phyloP scores from a whole-genome alignment of 345 rosid genomes.

The Combretum micranthum region DNA sequence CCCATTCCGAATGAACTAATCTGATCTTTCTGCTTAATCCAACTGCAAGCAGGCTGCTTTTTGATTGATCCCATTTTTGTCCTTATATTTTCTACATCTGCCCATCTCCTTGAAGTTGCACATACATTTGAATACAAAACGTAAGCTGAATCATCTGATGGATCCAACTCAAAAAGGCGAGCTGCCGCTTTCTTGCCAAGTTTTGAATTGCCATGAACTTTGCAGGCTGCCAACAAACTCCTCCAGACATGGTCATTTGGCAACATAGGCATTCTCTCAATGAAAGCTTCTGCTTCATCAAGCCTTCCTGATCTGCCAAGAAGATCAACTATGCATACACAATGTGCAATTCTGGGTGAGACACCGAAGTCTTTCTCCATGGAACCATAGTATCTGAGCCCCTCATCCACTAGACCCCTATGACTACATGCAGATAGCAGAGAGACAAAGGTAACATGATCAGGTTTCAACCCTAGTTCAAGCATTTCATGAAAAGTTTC shows the following conservation, averaged over 20 bases:
- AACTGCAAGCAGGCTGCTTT: conserved; percentile 89
- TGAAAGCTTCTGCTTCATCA: conserved; percentile 56
- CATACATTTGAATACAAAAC: conserved; percentile 77
- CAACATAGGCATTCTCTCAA: conserved; percentile 59
- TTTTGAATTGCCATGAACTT: conserved; percentile 63
- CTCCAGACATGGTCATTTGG: conserved; percentile 75
- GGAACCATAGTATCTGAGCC: conserved; percentile 53
- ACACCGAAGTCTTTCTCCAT: conserved; percentile 56
- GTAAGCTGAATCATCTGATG: conserved; percentile 76
- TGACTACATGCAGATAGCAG: conserved; percentile 91
- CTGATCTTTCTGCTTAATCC: conserved; percentile 72
- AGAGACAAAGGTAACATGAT: conserved; percentile 82
- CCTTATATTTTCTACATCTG: conserved; percentile 57
- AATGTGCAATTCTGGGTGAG: conserved; percentile 53
- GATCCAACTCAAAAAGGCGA: conserved; percentile 48
- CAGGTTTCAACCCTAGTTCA: conserved; percentile 51
- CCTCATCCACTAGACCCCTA: conserved; percentile 76
- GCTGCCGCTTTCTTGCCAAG: conserved; percentile 71
- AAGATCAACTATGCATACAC: conserved; percentile 83
- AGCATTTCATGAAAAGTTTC: conserved; percentile 77
- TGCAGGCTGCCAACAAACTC: conserved; percentile 72
- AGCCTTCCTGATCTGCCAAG: conserved; percentile 85
- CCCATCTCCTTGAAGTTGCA: conserved; percentile 86
- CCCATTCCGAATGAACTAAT: conserved; percentile 69
- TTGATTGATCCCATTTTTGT: conserved; percentile 67